Conservation (phyloP, 257 asterid genomes). For the Avicennia marina region DNA sequence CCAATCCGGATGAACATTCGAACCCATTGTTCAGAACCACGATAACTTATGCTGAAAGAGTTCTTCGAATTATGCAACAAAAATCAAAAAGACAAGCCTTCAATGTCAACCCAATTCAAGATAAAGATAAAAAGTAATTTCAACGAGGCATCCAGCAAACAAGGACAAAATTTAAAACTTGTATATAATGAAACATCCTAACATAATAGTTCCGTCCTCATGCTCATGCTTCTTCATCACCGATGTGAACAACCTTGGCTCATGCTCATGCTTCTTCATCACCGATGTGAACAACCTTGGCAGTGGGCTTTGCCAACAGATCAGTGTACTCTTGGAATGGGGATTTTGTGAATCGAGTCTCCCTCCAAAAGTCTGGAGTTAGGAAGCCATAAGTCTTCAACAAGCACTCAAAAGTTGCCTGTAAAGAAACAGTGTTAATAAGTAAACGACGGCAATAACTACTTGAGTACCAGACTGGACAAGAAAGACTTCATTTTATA, state of each 20-base stretch:
- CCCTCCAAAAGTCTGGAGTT: constrained; percentile 78
- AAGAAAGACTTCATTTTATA: too few relatives aligned
- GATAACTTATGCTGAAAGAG: too few relatives aligned
- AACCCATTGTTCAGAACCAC: too few relatives aligned
- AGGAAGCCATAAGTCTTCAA: constrained; percentile 74
- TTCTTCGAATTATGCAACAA: too few relatives aligned
- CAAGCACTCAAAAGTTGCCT: constrained; percentile 74
- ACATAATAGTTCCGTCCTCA: background rate
- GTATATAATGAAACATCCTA: constrained; percentile 4
- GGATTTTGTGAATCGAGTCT: constrained; percentile 47
- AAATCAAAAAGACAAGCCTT: too few relatives aligned
- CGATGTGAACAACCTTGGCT: constrained; percentile 34
- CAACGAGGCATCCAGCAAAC: constrained; percentile 12
- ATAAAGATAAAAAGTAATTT: background rate
- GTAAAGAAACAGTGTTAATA: constrained; percentile 3
- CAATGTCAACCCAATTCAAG: constrained; percentile 1
- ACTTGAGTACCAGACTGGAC: too few relatives aligned
- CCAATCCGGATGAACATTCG: too few relatives aligned
- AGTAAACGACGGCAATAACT: background rate
- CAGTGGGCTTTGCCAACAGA: constrained; percentile 45
- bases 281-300: constrained; percentile 32
- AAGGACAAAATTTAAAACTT: constrained; percentile 12
- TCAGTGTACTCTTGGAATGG: constrained; percentile 63
- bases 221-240: constrained; percentile 28
- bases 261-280: constrained; percentile 28